Conservation (phyloP, 2,329 filamentous ascomycete species). For the Ophiostoma triangulosporum region DNA sequence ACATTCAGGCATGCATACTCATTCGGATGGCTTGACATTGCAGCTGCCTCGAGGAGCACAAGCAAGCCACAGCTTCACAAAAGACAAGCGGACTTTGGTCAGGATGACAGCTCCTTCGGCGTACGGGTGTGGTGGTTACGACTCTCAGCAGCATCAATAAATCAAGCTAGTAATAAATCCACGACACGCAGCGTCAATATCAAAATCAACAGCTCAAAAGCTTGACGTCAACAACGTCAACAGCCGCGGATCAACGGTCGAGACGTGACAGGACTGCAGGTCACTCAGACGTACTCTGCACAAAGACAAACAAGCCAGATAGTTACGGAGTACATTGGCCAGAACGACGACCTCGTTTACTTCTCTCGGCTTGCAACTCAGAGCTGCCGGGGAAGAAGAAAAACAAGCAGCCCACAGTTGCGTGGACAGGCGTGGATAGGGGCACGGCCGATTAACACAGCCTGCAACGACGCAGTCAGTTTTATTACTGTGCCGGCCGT, state of each 20-base stretch:
- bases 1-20: background rate
- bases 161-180: background rate
- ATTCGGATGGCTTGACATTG: background rate
- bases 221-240: background rate
- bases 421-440: background rate
- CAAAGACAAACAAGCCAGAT: background rate
- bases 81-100: background rate
- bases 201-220: background rate
- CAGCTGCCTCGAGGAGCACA: background rate
- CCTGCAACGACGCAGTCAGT: constrained; percentile 2
- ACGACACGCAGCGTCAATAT: background rate
- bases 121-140: background rate
- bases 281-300: background rate
- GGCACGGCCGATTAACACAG: constrained; percentile 4
- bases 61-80: background rate
- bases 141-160: background rate
- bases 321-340: too few relatives aligned
- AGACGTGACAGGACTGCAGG: background rate
- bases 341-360: too few relatives aligned
- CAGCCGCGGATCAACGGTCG: background rate
- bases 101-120: background rate
- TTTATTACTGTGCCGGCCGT: constrained; percentile 11
- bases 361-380: background rate
- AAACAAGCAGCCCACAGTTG: background rate
- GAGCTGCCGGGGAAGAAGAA: background rate